Conservation (phyloP, 2,329 filamentous ascomycete genomes). For the Torrubiellomyces zombiae region DNA sequence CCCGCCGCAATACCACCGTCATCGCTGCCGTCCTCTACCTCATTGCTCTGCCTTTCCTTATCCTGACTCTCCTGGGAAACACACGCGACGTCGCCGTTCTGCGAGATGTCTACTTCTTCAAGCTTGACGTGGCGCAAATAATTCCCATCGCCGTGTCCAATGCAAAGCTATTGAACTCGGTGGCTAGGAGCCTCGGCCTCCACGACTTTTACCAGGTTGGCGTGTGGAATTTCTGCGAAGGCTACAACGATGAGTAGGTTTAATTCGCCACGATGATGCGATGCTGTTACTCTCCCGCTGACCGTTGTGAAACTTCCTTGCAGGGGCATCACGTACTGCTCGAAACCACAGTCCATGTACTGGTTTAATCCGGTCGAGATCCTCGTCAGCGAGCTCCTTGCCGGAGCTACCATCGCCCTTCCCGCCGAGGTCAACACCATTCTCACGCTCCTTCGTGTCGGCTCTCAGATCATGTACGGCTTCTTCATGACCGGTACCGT, state of each 20-base stretch:
- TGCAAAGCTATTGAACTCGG: constrained; percentile 64
- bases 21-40: constrained; percentile 55
- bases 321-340: constrained; percentile 62
- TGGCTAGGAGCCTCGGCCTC: constrained; percentile 69
- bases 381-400: constrained; percentile 60
- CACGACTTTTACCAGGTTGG: constrained; percentile 93
- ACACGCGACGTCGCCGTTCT: constrained; percentile 44
- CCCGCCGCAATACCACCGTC: constrained; percentile 42
- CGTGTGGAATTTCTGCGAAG: constrained; percentile 84
- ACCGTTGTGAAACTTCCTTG: constrained; percentile 19
- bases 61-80: constrained; percentile 66
- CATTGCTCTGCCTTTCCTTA: constrained; percentile 58
- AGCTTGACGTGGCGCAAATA: constrained; percentile 67
- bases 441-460: constrained; percentile 55
- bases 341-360: constrained; percentile 51
- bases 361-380: constrained; percentile 88
- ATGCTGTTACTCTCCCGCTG: constrained; percentile 7
- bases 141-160: constrained; percentile 58
- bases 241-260: constrained; percentile 48
- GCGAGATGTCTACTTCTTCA: constrained; percentile 65
- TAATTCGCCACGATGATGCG: background rate
- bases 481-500: constrained; percentile 61
- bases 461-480: constrained; percentile 75
- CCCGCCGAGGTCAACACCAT: constrained; percentile 58
- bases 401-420: constrained; percentile 68